Evolutionary conservation across 192 early-diverging fungal genomes (phyloP).

Genomic region (Coemansia asiatica): DNA sequence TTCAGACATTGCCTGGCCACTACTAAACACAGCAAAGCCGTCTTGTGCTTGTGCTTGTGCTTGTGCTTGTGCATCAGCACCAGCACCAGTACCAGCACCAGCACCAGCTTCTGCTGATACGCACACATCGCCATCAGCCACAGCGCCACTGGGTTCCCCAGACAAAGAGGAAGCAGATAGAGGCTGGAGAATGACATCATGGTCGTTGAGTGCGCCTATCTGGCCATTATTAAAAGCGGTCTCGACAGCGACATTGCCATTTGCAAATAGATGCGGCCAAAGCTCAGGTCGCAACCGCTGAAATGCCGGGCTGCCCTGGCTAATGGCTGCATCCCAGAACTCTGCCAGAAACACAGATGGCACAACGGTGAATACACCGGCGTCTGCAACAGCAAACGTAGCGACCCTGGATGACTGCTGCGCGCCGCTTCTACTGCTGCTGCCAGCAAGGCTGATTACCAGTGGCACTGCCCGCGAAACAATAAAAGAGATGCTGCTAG

Average conservation of each 20-base stretch:
- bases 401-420: not conserved
- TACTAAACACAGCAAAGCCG: too few species aligned
- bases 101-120: too few species aligned
- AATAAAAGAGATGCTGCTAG: not conserved
- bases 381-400: conserved; percentile 1
- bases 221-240: not conserved
- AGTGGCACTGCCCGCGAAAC: conserved; percentile 10
- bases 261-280: conserved; percentile 39
- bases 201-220: not conserved
- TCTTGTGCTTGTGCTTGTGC: too few species aligned
- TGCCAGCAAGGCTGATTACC: not conserved
- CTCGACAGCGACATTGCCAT: not conserved
- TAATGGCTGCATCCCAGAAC: conserved; percentile 30
- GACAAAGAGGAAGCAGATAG: not conserved
- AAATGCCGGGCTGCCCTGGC: conserved; percentile 23
- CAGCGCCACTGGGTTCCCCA: not conserved
- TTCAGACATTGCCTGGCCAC: too few species aligned
- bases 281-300: conserved; percentile 51
- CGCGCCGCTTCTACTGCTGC: not conserved
- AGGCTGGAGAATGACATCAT: conserved; percentile 4
- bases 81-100: not conserved
- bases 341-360: conserved; percentile 36
- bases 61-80: too few species aligned
- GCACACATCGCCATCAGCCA: not conserved
- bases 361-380: conserved; percentile 15